These are phyloP conservation scores for Jamesozyma jinghongensis DNA, from an alignment of 805 yeast genomes.

Conservation along the genomic window DNA sequence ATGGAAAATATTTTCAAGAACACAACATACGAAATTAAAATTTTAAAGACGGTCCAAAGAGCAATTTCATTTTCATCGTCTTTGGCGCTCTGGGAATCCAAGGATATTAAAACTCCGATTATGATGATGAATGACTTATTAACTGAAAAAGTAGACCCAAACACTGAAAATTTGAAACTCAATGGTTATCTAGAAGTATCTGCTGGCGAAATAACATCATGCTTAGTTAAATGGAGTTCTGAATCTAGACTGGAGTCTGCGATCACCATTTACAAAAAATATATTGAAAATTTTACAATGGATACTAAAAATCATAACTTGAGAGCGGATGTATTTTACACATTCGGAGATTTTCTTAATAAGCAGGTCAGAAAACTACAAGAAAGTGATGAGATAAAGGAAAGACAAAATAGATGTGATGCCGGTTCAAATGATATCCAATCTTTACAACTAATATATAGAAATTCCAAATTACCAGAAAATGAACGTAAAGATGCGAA, in stretches of 20 bases:
- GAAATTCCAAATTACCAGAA: conserved; percentile 33
- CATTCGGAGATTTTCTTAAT: conserved; percentile 68
- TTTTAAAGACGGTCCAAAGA: conserved; percentile 4
- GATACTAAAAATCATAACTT: conserved; percentile 18
- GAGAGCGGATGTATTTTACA: conserved; percentile 42
- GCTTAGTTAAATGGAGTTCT: conserved; percentile 59
- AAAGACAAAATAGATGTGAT: conserved; percentile 33
- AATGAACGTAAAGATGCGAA: conserved; percentile 46
- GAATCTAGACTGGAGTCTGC: conserved; percentile 63
- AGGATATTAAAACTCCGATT: conserved; percentile 49
- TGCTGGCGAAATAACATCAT: conserved; percentile 28
- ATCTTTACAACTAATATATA: conserved; percentile 39
- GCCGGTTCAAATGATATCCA: conserved; percentile 40
- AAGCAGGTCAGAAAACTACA: conserved; percentile 43
- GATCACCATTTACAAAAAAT: conserved; percentile 44
- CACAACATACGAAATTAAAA: too few relatives aligned
- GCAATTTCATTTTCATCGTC: conserved; percentile 39
- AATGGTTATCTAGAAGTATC: conserved; percentile 10
- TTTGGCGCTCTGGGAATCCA: conserved; percentile 53
- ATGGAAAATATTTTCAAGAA: conserved; percentile 8
- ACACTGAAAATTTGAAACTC: conserved; percentile 7
- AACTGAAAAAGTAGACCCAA: neutral
- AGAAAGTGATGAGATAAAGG: conserved; percentile 37
- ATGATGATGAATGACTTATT: conserved; percentile 34
- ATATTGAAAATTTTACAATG: conserved; percentile 36